Conservation (phyloP, 306 rosid genomes). For the Astragalus glycyphyllos region DNA sequence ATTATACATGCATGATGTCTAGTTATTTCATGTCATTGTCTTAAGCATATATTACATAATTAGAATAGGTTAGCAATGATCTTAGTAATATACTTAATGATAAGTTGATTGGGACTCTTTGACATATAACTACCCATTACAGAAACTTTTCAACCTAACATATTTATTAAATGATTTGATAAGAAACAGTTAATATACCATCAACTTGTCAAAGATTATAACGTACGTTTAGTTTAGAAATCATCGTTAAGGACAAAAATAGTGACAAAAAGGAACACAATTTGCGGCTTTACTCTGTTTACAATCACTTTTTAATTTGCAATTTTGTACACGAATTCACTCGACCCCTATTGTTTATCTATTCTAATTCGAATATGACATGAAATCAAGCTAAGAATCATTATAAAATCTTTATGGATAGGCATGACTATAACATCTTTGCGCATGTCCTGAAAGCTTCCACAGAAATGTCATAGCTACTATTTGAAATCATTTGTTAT, state of each 20-base stretch:
- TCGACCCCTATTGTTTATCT: conserved; percentile 21
- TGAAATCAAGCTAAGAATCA: conserved; percentile 7
- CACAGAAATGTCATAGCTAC: no score
- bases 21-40: no score
- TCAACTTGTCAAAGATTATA: background rate
- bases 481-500: background rate
- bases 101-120: background rate
- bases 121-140: no score
- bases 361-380: conserved; percentile 3
- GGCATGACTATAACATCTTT: background rate
- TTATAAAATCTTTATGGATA: background rate
- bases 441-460: background rate
- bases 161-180: background rate
- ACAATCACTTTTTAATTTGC: conserved; percentile 10
- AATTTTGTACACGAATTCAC: conserved; percentile 9
- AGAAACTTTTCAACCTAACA: no score
- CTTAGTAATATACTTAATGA: no score
- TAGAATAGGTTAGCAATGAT: no score
- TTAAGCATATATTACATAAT: no score
- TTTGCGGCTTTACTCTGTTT: background rate
- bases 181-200: background rate
- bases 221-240: conserved; percentile 6
- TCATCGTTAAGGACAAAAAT: conserved; percentile 29
- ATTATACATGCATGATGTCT: no score
- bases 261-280: conserved; percentile 5